Percentiles rank a stretch among this genome's conserved stretches.
Evolutionary conservation across 2,329 filamentous ascomycete genomes (phyloP).

Genomic region (Pseudogymnoascus sp.): DNA sequence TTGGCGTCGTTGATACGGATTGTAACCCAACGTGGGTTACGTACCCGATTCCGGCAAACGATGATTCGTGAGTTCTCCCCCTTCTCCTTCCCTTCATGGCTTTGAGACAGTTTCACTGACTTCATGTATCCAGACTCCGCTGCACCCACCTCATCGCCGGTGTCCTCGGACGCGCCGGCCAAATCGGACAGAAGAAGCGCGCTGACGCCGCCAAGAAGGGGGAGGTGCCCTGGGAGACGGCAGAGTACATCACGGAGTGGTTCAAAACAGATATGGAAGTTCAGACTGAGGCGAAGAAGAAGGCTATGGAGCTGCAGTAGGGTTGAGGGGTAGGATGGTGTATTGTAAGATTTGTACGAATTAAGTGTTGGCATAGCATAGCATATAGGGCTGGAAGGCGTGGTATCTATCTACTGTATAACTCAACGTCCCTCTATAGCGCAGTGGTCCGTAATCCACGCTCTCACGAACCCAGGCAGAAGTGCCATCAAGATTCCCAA

Average conservation of each 20-base stretch:
- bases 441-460: background rate
- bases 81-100: background rate
- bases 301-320: background rate
- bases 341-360: constrained; percentile 3
- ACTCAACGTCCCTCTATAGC: background rate
- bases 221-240: constrained; percentile 51
- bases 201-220: constrained; percentile 54
- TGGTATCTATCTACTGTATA: constrained; percentile 4
- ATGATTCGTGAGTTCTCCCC: constrained; percentile 62
- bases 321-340: background rate
- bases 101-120: background rate
- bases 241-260: constrained; percentile 19
- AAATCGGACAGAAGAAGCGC: constrained; percentile 64
- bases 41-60: constrained; percentile 93
- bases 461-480: background rate
- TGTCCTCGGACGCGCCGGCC: constrained; percentile 74
- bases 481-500: background rate
- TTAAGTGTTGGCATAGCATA: constrained; percentile 2
- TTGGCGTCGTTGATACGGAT: constrained; percentile 91
- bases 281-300: background rate
- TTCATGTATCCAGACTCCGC: constrained; percentile 54
- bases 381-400: background rate
- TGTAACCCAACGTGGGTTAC: constrained; percentile 89
- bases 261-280: constrained; percentile 9
- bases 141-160: constrained; percentile 75